Base-by-base conservation (phyloP, 2,329 filamentous ascomycete genomes). In the Paracorniculantispora psalliotae region DNA sequence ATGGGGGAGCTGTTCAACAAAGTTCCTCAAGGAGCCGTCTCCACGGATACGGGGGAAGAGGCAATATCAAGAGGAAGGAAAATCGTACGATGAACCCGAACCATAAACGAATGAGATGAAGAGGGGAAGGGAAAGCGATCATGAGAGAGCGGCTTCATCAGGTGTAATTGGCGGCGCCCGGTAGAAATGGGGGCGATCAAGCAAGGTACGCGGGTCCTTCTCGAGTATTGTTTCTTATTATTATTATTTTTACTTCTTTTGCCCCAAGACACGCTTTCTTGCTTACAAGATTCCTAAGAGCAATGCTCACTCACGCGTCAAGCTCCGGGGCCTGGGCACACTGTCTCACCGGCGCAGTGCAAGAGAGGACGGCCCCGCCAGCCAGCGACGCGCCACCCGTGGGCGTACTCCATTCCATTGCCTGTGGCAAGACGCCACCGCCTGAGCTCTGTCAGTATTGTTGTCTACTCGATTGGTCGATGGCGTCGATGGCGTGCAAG, bases 261-360 rank as follows among this genome's bases (percentile, higher is more conserved):
- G 5, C 46, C 51, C 23, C 51, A 48, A 57, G 43, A 57, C 53
- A 57, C 53, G 53, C 33, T 48, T 39, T 50, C 23, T 57, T 44
- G 43, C 43, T 56, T 21, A 12, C 44, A 49, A 33, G 46, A 57
- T 57, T 57, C 54, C 54, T 41, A n/a, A 43, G 25, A 49, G 44
- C 33, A 49, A 48, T 49, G 44, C 17, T 33, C 13, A 23, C 53
- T 23, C 44, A 57, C 54, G 44, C 54, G 54, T 47, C 54, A 50
- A 50, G 54, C 54, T 57, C 30, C 25, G 37, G 39, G 51, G 50
- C 21, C 26, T 25, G 17, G 21, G 19, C 21, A 19, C 41, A 19
- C 26, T 55, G 52, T 55, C 52, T 55, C 41, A 13, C 10, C 19
- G 39, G 10, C 1, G 28, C 47, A 12, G 15, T n/a, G 30, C 30